Percentiles rank a stretch among this genome's conserved stretches.
These are phyloP conservation scores for Tolypocladium guangdongense DNA, from an alignment of 2,329 filamentous ascomycete species.

Conservation along the genomic window DNA sequence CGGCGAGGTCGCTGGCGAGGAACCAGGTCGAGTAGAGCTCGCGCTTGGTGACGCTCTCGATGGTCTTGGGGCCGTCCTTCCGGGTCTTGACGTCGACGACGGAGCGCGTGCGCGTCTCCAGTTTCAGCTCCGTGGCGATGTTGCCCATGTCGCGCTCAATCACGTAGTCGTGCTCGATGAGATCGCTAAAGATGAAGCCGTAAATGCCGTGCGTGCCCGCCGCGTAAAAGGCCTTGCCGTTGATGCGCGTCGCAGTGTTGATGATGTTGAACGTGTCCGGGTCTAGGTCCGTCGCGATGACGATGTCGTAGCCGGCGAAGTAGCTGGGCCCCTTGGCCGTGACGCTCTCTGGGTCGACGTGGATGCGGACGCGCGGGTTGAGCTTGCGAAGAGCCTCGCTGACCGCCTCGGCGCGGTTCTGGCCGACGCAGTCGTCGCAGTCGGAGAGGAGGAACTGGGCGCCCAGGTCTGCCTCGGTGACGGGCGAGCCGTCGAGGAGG, in stretches of 20 bases:
- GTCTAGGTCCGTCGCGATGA: constrained; percentile 82
- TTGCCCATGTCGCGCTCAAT: constrained; percentile 81
- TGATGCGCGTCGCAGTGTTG: constrained; percentile 76
- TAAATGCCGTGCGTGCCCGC: constrained; percentile 82
- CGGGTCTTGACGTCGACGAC: constrained; percentile 63
- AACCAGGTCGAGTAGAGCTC: constrained; percentile 84
- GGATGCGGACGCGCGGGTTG: constrained; percentile 77
- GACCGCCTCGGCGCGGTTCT: constrained; percentile 76
- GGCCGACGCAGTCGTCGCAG: constrained; percentile 56
- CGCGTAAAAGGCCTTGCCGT: constrained; percentile 76
- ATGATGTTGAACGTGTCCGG: constrained; percentile 64
- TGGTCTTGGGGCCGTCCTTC: constrained; percentile 53
- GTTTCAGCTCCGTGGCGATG: constrained; percentile 43
- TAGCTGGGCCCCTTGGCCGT: constrained; percentile 59
- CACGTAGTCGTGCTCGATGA: constrained; percentile 82
- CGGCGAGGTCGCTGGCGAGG: constrained; percentile 68
- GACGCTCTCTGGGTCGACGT: constrained; percentile 58
- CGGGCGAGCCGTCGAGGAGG: constrained; percentile 65
- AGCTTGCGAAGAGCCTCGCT: constrained; percentile 68
- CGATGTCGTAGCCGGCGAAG: constrained; percentile 69
- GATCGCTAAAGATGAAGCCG: constrained; percentile 88
- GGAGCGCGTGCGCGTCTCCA: constrained; percentile 69
- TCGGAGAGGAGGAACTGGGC: constrained; percentile 69
- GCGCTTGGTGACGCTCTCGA: constrained; percentile 83
- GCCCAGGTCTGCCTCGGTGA: constrained; percentile 71